A percentile compares a stretch with the other conserved stretches of the same genome.
phyloP scores from a whole-genome alignment of 2,329 filamentous ascomycete species.

The Diaporthe destruens region DNA sequence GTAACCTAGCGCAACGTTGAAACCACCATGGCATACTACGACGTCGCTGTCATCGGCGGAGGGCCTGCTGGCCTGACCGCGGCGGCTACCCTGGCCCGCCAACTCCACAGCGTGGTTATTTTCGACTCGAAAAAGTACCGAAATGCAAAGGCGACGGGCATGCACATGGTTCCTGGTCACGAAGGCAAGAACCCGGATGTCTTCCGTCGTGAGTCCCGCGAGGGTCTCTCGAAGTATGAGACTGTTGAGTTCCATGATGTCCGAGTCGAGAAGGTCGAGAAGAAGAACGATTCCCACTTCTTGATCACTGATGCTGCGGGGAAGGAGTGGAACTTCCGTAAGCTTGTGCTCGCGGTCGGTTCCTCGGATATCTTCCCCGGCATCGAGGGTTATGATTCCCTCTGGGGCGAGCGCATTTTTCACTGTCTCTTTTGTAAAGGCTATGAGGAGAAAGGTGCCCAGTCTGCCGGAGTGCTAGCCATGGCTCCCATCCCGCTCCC shows the following conservation, averaged over 20 bases:
- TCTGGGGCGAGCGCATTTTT: slow-evolving; percentile 66
- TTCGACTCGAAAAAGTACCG: slow-evolving; percentile 65
- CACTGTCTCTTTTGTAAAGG: slow-evolving; percentile 73
- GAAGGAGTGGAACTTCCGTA: slow-evolving; percentile 59
- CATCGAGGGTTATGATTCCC: slow-evolving; percentile 65
- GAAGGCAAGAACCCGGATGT: slow-evolving; percentile 53
- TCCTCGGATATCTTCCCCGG: slow-evolving; percentile 62
- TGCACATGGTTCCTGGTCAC: slow-evolving; percentile 60
- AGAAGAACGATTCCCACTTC: slow-evolving; percentile 4
- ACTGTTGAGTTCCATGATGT: slow-evolving; percentile 48
- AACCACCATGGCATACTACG: neutral
- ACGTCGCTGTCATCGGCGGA: slow-evolving; percentile 62
- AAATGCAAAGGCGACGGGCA: slow-evolving; percentile 60
- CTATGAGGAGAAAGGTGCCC: slow-evolving; percentile 65
- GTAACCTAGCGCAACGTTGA: too few relatives aligned
- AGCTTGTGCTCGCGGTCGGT: slow-evolving; percentile 68
- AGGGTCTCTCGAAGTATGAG: slow-evolving; percentile 52
- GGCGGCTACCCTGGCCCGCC: slow-evolving; percentile 62
- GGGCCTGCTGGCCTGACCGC: slow-evolving; percentile 64
- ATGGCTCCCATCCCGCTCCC: neutral
- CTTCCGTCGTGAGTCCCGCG: slow-evolving; percentile 51
- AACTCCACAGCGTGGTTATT: slow-evolving; percentile 60
- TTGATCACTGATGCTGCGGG: slow-evolving; percentile 54
- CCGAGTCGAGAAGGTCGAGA: slow-evolving; percentile 45
- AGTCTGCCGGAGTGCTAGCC: slow-evolving; percentile 56